A percentile compares a stretch with the other conserved stretches of the same genome.
phyloP scores from a whole-genome alignment of 495 filamentous ascomycete genomes.

The Neohortaea acidophila region DNA sequence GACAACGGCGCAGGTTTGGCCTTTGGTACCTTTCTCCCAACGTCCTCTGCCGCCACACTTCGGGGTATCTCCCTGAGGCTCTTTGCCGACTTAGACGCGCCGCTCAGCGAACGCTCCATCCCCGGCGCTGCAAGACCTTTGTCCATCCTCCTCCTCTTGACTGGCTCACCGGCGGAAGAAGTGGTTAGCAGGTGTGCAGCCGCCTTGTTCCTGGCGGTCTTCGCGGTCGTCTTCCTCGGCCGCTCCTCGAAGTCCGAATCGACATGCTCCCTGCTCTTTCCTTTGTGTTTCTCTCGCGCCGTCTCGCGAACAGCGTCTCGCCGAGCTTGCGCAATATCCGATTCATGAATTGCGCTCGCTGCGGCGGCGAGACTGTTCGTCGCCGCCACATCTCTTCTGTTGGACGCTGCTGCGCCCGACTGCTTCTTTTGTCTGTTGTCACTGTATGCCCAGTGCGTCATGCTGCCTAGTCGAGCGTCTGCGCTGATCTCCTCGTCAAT shows the following conservation, averaged over 20 bases:
- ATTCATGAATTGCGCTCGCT: slow-evolving; percentile 55
- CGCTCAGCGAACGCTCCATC: slow-evolving; percentile 10
- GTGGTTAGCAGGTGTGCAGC: slow-evolving; percentile 26
- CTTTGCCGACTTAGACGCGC: slow-evolving; percentile 10
- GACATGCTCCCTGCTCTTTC: slow-evolving; percentile 28
- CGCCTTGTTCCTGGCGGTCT: slow-evolving; percentile 46
- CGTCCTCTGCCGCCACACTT: slow-evolving; percentile 11
- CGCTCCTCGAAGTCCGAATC: slow-evolving; percentile 70
- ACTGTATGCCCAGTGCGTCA: slow-evolving; percentile 88
- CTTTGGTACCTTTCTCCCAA: slow-evolving; percentile 8
- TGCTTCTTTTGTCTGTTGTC: slow-evolving; percentile 59
- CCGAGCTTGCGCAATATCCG: slow-evolving; percentile 56
- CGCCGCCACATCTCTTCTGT: slow-evolving; percentile 60
- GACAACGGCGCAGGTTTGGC: slow-evolving; percentile 8
- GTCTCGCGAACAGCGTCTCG: slow-evolving; percentile 73
- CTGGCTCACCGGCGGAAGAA: slow-evolving; percentile 20
- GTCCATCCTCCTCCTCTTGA: slow-evolving; percentile 71
- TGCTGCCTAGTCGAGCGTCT: slow-evolving; percentile 78
- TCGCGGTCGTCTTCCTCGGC: slow-evolving; percentile 40
- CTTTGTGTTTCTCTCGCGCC: slow-evolving; percentile 52
- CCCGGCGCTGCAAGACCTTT: slow-evolving; percentile 38
- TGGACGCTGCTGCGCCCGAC: slow-evolving; percentile 38
- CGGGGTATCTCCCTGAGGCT: slow-evolving; percentile 4
- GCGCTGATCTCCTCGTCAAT: slow-evolving; percentile 84
- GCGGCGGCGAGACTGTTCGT: slow-evolving; percentile 49